These are phyloP conservation scores for Fraxinus pennsylvanica DNA, from an alignment of 257 asterid species.

Conservation along the genomic window DNA sequence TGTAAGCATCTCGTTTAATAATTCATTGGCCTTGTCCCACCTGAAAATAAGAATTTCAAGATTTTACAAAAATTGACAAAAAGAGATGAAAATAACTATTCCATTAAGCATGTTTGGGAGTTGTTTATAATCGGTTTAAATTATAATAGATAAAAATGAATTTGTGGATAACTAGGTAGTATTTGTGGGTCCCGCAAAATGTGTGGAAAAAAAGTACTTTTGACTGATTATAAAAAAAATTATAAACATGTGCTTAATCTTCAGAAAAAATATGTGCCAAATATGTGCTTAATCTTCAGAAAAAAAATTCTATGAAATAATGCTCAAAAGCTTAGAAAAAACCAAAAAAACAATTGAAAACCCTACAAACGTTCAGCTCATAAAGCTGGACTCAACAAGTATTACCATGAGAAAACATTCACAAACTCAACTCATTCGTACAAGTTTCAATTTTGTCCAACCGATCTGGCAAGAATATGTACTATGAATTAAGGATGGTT, in stretches of 20 bases:
- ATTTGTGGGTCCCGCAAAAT: no score
- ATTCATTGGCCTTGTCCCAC: slow-evolving; percentile 65
- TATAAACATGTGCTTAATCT: not conserved
- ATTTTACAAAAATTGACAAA: slow-evolving; percentile 21
- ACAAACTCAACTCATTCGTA: no score
- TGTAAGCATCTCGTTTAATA: slow-evolving; percentile 75
- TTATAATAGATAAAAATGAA: no score
- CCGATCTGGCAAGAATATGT: no score
- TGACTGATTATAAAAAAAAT: no score
- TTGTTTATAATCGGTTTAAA: no score
- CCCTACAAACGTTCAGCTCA: slow-evolving; percentile 8
- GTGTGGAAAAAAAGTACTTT: no score
- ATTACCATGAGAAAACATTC: no score
- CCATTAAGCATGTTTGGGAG: no score
- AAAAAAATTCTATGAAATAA: not conserved
- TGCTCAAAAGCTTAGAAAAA: not conserved
- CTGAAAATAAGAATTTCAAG: slow-evolving; percentile 46
- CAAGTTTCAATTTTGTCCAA: no score
- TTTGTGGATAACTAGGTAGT: no score
- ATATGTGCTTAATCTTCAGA: not conserved
- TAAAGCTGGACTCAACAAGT: not conserved
- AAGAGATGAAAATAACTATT: slow-evolving; percentile 10
- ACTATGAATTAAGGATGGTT: no score
- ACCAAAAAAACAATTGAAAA: not conserved
- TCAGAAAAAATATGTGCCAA: not conserved